Percentiles rank a stretch among this genome's conserved stretches.
These are phyloP conservation scores for Tuber brumale DNA, from an alignment of 495 filamentous ascomycete species.

Conservation along the genomic window DNA sequence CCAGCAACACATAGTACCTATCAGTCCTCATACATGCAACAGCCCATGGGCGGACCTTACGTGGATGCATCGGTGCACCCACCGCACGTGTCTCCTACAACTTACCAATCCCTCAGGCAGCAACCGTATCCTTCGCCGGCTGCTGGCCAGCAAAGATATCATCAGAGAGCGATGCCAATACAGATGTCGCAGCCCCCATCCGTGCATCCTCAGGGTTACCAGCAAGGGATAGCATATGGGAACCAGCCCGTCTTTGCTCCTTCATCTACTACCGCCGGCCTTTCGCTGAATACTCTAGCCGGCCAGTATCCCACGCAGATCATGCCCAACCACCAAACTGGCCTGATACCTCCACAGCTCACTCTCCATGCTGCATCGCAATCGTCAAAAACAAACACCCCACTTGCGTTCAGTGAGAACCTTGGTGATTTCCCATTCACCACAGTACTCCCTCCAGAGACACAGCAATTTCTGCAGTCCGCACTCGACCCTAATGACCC, in stretches of 20 bases:
- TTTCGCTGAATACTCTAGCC: background rate
- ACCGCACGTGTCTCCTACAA: constrained; percentile 20
- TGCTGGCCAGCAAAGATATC: constrained; percentile 36
- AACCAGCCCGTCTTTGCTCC: constrained; percentile 1
- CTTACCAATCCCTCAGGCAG: constrained; percentile 41
- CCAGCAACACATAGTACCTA: constrained; percentile 47
- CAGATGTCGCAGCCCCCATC: constrained; percentile 40
- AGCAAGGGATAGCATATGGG: constrained; percentile 2
- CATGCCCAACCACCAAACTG: background rate
- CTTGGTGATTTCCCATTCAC: constrained; percentile 41
- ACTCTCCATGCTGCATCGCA: background rate
- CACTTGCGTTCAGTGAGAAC: background rate
- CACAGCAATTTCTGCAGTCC: constrained; percentile 48
- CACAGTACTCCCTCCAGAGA: constrained; percentile 47
- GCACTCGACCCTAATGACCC: constrained; percentile 47
- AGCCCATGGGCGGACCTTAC: constrained; percentile 19
- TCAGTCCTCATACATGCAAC: constrained; percentile 15
- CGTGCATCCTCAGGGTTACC: background rate
- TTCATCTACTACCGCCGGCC: background rate
- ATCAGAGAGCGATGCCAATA: constrained; percentile 40
- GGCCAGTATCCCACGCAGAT: constrained; percentile 2
- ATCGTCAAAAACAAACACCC: background rate
- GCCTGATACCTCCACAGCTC: background rate
- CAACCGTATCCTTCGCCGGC: constrained; percentile 32
- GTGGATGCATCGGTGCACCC: constrained; percentile 13